Evolutionary conservation across 306 rosid genomes (phyloP), one percentile per base, ranked within the genome.

Genomic region (Mucuna pruriens): DNA sequence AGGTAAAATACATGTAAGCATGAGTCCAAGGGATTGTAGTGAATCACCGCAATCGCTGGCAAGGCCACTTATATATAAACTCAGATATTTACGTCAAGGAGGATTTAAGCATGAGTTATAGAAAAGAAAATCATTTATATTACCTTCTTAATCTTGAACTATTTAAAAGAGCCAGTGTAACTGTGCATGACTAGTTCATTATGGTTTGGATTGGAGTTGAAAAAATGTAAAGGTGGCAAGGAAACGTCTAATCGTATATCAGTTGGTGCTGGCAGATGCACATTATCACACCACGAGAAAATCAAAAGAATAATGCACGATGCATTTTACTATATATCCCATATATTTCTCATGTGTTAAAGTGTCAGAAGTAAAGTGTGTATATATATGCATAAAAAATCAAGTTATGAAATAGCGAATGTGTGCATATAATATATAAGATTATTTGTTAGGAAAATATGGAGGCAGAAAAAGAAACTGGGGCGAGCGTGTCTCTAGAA

Each of bases 161-260:
- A n/a, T n/a, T n/a, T n/a, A n/a, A n/a, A 36, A 36, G 40, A 36
- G 40, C 40, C 40, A 36, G 7, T 36, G 40, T 36, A 3, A 36
- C 3, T 36, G 40, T 36, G 40, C 40, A 36, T 36, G 1, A 54
- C 45, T 22, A 12, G 39, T 60, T 62, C 13, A 16, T 62, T 2
- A 31, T 15, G 68, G 42, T 13, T 15, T 15, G 42, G 68, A 60
- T 7, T 15, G n/a, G n/a, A 60, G 19, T 11, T 60, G 38, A 60
- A 60, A 36, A n/a, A 31, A 52, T 39, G 80, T 5, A 60, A 15
- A 58, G 58, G 33, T 42, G 71, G 58, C 42, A 44, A 63, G 45
- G 80, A 76, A 63, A 45, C 34, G 80, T 76, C 80, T 44, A 10
- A 77, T 77, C 81, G 51, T 33, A 36, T 34, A 65, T 65, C 40